phyloP scores from a whole-genome alignment of 805 yeast species.

The Schwanniomyces vanrijiae region DNA sequence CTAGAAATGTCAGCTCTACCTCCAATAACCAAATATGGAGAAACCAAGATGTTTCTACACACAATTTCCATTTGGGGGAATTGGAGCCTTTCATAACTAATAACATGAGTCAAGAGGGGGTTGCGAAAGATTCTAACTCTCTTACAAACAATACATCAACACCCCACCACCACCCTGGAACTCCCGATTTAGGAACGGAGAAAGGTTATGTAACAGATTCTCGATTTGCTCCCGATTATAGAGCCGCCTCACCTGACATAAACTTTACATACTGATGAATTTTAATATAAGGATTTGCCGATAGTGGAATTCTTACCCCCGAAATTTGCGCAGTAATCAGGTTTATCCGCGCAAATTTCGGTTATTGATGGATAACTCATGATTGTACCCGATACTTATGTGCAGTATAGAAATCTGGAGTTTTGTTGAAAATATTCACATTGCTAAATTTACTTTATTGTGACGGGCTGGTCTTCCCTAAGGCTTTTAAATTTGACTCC shows the following conservation, averaged over 20 bases:
- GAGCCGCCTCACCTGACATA: background rate
- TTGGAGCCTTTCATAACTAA: constrained; percentile 12
- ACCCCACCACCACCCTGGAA: background rate
- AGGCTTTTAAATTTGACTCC: background rate
- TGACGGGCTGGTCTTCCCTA: background rate
- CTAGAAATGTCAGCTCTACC: constrained; percentile 13
- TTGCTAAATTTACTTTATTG: background rate
- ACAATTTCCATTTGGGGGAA: constrained; percentile 10
- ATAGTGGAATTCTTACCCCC: background rate
- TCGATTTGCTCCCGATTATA: background rate
- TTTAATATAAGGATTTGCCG: background rate
- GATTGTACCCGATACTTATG: background rate
- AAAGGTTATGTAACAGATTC: background rate
- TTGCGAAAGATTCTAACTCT: background rate
- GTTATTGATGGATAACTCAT: background rate
- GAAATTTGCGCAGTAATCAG: background rate
- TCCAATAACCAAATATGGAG: constrained; percentile 21
- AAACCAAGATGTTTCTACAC: constrained; percentile 12
- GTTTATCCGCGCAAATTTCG: background rate
- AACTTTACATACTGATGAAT: background rate
- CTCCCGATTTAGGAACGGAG: background rate
- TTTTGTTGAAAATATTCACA: background rate
- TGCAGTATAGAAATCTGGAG: background rate
- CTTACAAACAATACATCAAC: background rate
- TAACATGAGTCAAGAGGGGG: background rate